Conservation (phyloP, 495 filamentous ascomycete genomes). For the Gamarada debralockiae region DNA sequence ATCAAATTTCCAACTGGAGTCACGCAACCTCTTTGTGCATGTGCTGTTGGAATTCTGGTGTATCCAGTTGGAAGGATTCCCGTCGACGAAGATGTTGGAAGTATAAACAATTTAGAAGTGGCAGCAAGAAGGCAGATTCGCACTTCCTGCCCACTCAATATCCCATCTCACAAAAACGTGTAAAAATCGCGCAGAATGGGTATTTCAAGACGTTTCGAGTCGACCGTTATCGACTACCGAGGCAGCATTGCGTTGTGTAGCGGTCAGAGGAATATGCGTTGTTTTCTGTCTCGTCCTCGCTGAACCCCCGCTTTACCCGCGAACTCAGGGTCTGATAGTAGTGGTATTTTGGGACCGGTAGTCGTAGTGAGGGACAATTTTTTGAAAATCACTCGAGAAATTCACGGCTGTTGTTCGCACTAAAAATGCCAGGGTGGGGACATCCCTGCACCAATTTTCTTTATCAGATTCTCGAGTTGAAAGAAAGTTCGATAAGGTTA, state of each 20-base stretch:
- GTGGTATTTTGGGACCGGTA: too few relatives aligned
- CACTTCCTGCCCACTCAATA: neutral
- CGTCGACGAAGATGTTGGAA: neutral
- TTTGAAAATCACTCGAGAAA: conserved; percentile 4
- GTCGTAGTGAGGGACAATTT: conserved; percentile 1
- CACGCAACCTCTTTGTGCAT: neutral
- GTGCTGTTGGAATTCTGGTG: neutral
- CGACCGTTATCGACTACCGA: neutral
- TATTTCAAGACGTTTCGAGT: neutral
- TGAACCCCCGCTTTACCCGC: too few relatives aligned
- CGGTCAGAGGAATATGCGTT: too few relatives aligned
- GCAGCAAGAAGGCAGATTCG: neutral
- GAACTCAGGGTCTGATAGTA: too few relatives aligned
- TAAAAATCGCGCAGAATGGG: neutral
- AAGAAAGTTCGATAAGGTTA: neutral
- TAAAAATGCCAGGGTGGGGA: neutral
- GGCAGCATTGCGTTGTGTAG: neutral
- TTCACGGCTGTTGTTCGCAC: neutral
- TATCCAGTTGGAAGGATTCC: neutral
- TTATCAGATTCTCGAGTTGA: too few relatives aligned
- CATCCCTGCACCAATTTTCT: too few relatives aligned
- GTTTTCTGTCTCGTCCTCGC: too few relatives aligned
- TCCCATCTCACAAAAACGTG: neutral
- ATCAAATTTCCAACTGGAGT: neutral
- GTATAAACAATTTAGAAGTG: neutral